Evolutionary conservation across 371 early-diverging fungal species (phyloP).

Genomic region (Conidiobolus incongruus): DNA sequence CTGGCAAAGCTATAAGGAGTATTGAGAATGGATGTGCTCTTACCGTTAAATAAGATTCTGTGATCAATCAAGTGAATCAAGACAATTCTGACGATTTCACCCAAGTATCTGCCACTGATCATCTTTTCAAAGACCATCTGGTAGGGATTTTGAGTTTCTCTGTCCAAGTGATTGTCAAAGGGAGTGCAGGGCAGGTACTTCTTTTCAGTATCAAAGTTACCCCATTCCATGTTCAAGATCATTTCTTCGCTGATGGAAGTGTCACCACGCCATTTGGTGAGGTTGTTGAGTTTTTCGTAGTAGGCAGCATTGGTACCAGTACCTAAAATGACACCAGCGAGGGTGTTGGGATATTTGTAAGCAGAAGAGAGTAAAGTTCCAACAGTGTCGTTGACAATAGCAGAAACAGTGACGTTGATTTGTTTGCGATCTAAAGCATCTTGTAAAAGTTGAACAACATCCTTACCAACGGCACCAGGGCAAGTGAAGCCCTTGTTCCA

Average conservation of each 20-base stretch:
- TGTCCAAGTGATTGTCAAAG: slow-evolving; percentile 68
- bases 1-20: slow-evolving; percentile 68
- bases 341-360: slow-evolving; percentile 53
- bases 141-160: slow-evolving; percentile 54
- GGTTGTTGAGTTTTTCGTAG: slow-evolving; percentile 47
- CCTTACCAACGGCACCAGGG: slow-evolving; percentile 58
- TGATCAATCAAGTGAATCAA: slow-evolving; percentile 60
- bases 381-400: slow-evolving; percentile 91
- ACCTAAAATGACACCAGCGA: slow-evolving; percentile 73
- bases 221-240: slow-evolving; percentile 85
- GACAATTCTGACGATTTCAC: slow-evolving; percentile 69
- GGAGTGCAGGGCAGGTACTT: slow-evolving; percentile 52
- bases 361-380: slow-evolving; percentile 79
- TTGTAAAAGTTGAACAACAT: too few relatives aligned
- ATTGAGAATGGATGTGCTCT: slow-evolving; percentile 37
- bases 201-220: slow-evolving; percentile 65
- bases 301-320: too few relatives aligned
- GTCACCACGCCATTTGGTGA: slow-evolving; percentile 40
- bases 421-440: slow-evolving; percentile 56
- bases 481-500: slow-evolving; percentile 90
- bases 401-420: slow-evolving; percentile 47
- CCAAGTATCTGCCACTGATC: slow-evolving; percentile 89
- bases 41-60: slow-evolving; percentile 45
- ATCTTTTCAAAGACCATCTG: slow-evolving; percentile 80
- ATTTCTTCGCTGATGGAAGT: slow-evolving; percentile 28